These are phyloP conservation scores for Cutaneotrichosporon mucoides DNA, from an alignment of 1,284 basidiomycete genomes.

Conservation along the genomic window DNA sequence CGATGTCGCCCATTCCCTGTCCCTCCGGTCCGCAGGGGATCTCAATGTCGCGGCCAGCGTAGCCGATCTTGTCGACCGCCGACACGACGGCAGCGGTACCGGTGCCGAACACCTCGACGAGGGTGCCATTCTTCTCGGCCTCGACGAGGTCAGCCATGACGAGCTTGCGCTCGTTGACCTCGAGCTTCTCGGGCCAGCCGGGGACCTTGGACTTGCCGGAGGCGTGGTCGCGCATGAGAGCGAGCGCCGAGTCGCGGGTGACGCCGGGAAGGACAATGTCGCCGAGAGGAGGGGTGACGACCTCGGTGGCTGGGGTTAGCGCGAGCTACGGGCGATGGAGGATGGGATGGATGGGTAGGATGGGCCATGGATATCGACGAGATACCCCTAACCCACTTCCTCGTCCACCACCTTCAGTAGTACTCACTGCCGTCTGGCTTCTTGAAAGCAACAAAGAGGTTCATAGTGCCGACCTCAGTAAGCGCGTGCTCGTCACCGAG, in stretches of 20 bases:
- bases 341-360: too few relatives aligned
- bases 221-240: conserved; percentile 71
- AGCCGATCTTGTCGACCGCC: conserved; percentile 79
- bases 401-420: not conserved
- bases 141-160: conserved; percentile 83
- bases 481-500: conserved; percentile 79
- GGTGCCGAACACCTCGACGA: conserved; percentile 89
- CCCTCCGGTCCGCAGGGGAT: conserved; percentile 85
- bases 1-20: conserved; percentile 68
- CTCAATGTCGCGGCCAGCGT: conserved; percentile 73
- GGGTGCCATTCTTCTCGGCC: conserved; percentile 63
- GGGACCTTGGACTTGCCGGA: conserved; percentile 58
- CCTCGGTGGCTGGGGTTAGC: conserved; percentile 58
- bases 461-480: conserved; percentile 88
- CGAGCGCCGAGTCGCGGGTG: conserved; percentile 85
- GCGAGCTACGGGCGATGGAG: not conserved
- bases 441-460: conserved; percentile 83
- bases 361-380: too few relatives aligned
- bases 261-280: conserved; percentile 96
- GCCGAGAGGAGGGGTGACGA: conserved; percentile 87
- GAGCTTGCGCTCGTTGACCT: conserved; percentile 76
- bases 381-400: too few relatives aligned
- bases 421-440: conserved; percentile 64
- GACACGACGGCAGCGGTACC: conserved; percentile 88
- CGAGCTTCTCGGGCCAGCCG: conserved; percentile 64